Conservation (phyloP, 495 filamentous ascomycete species). For the Penicillium samsonianum region DNA sequence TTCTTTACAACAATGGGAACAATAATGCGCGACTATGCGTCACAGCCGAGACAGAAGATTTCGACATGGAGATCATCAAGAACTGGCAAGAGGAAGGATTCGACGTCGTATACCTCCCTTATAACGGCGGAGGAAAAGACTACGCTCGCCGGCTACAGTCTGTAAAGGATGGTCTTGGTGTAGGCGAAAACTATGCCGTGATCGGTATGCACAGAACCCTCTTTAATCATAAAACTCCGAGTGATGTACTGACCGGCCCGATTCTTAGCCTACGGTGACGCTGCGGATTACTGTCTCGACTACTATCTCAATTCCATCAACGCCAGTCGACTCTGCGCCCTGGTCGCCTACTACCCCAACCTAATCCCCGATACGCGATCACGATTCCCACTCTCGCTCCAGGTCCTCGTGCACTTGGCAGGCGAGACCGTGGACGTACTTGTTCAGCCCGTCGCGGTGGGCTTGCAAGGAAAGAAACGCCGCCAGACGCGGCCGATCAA, state of each 20-base stretch:
- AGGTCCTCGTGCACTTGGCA: slow-evolving; percentile 57
- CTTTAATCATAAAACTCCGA: background rate
- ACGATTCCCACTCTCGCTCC: slow-evolving; percentile 49
- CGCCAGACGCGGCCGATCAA: slow-evolving; percentile 50
- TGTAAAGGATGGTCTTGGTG: slow-evolving; percentile 46
- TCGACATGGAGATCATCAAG: slow-evolving; percentile 56
- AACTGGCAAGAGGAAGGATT: slow-evolving; percentile 70
- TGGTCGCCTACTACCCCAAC: slow-evolving; percentile 64
- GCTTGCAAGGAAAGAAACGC: slow-evolving; percentile 61
- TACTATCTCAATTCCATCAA: slow-evolving; percentile 52
- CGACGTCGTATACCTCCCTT: slow-evolving; percentile 60
- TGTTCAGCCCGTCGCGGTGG: slow-evolving; percentile 53
- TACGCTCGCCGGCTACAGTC: slow-evolving; percentile 50
- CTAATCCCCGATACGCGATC: slow-evolving; percentile 50
- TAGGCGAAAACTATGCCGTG: slow-evolving; percentile 53
- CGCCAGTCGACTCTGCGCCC: slow-evolving; percentile 46
- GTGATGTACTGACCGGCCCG: slow-evolving; percentile 1
- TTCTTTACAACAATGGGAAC: slow-evolving; percentile 44
- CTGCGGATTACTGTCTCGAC: slow-evolving; percentile 58
- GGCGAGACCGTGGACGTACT: slow-evolving; percentile 48
- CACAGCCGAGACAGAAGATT: slow-evolving; percentile 62
- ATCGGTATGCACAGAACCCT: slow-evolving; percentile 37
- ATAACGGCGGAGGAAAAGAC: slow-evolving; percentile 53
- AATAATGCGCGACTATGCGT: slow-evolving; percentile 61
- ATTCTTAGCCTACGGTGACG: slow-evolving; percentile 55